Evolutionary conservation across 1,284 basidiomycete genomes (phyloP).

Genomic region (Sanghuangporus baumii): DNA sequence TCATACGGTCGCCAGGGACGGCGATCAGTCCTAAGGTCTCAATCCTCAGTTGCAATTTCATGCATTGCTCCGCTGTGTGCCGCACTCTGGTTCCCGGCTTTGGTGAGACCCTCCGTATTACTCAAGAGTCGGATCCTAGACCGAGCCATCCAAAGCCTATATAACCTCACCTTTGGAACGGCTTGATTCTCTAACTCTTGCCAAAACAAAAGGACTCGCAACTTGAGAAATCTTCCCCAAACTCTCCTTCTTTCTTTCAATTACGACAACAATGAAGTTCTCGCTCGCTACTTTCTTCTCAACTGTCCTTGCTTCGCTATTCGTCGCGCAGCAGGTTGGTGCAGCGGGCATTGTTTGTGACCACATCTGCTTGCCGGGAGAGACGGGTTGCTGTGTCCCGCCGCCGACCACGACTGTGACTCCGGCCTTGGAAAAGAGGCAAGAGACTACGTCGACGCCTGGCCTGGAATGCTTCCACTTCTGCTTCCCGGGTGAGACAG

Average conservation of each 20-base stretch:
- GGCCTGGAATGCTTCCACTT: background rate
- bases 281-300: conserved; percentile 1
- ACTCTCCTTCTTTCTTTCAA: background rate
- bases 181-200: too few relatives aligned
- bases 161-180: background rate
- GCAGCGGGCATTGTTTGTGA: conserved; percentile 13
- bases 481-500: conserved; percentile 12
- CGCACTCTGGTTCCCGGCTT: background rate
- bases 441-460: too few relatives aligned
- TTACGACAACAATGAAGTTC: conserved; percentile 6
- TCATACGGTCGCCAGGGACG: background rate
- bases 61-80: background rate
- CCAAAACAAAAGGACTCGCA: too few relatives aligned
- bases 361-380: conserved; percentile 12
- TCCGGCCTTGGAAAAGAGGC: background rate
- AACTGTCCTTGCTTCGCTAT: conserved; percentile 7
- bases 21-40: background rate
- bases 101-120: background rate
- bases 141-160: background rate
- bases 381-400: conserved; percentile 12
- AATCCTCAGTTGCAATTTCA: background rate
- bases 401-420: background rate
- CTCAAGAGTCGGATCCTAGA: background rate
- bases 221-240: too few relatives aligned
- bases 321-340: conserved; percentile 7